Evolutionary conservation across 352 stramenopile species (phyloP), one percentile per base, ranked within the genome.

Genomic region (Pythium pyrilobum): DNA sequence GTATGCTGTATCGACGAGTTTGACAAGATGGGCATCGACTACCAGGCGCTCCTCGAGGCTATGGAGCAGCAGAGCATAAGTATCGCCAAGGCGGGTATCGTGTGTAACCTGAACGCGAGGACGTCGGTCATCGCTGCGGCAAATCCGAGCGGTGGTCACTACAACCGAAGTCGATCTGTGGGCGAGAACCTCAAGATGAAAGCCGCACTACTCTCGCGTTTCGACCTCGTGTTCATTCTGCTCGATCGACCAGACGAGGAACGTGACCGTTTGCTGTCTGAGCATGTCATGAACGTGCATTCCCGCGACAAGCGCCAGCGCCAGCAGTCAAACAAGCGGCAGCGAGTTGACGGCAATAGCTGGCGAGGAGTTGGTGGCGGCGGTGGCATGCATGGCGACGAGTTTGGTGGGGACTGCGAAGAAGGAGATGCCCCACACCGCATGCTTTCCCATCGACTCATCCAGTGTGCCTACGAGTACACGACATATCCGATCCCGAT

Each of bases 21-120:
- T 47, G 95, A 98, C 71, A 98, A 98, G 64, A 97, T 98, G 89
- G 67, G 64, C 1, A 77, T 66, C 56, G 77, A 91, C 39, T 75
- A 83, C 28, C 68, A 87, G 34, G 75, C 85, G 15, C 70, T 98
- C 6, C 73, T 98, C 15, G 94, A 98, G 74, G 91, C 90, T 15
- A 98, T 98, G 96, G 96, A 98, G 71, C 96, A 98, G 62, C 94
- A 98, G 58, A 98, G 72, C 89, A 98, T 74, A 86, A 98, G 65
- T 67, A 90, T 77, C 38, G 71, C 69, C 25, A 80, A 80, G 43
- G 69, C 67, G 4, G 66, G 95, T 28, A 92, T 98, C 23, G 85
- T 97, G 11, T 95, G 89, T 49, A 95, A 86, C 18, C 71, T 98
- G 32, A 94, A 89, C 49, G 87, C 88, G 5, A 65, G 94, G 15